Evolutionary conservation across 768 basidiomycete species (phyloP).

Genomic region (Suillus decipiens): DNA sequence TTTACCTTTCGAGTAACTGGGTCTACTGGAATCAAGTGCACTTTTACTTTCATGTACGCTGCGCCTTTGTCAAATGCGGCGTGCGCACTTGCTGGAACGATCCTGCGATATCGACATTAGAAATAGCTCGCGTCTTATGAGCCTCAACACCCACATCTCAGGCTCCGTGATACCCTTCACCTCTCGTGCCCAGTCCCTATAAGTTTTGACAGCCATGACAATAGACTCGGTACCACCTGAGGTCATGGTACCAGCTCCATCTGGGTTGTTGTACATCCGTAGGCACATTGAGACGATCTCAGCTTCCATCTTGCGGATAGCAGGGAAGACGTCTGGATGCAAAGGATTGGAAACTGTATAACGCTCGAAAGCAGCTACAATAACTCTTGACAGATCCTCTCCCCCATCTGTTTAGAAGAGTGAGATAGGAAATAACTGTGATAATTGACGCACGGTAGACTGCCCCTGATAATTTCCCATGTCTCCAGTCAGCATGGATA

Average conservation of each 20-base stretch:
- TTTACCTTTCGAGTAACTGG: conserved; percentile 74
- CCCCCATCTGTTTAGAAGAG: conserved; percentile 65
- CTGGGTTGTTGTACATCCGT: conserved; percentile 79
- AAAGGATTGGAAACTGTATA: conserved; percentile 89
- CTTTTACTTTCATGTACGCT: conserved; percentile 86
- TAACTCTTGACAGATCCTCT: conserved; percentile 74
- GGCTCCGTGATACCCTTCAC: conserved; percentile 89
- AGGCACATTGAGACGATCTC: conserved; percentile 90
- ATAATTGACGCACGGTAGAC: conserved; percentile 71
- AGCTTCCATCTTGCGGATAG: conserved; percentile 95
- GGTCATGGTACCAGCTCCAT: conserved; percentile 90
- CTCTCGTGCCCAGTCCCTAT: conserved; percentile 87
- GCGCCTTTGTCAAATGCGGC: conserved; percentile 96
- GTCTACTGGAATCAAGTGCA: conserved; percentile 85
- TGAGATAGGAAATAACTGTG: conserved; percentile 1
- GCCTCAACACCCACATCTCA: conserved; percentile 69
- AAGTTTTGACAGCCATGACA: conserved; percentile 92
- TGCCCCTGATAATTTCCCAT: conserved; percentile 80
- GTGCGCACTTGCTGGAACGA: conserved; percentile 84
- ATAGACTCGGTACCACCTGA: conserved; percentile 97
- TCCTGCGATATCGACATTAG: conserved; percentile 44
- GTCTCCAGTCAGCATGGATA: conserved; percentile 52
- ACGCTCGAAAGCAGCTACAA: conserved; percentile 77
- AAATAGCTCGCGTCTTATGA: neutral
- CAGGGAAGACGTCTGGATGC: conserved; percentile 92